A percentile compares a stretch with the other conserved stretches of the same genome.
These are phyloP conservation scores for Coniosporium apollinis DNA, from an alignment of 495 filamentous ascomycete genomes.

Conservation along the genomic window DNA sequence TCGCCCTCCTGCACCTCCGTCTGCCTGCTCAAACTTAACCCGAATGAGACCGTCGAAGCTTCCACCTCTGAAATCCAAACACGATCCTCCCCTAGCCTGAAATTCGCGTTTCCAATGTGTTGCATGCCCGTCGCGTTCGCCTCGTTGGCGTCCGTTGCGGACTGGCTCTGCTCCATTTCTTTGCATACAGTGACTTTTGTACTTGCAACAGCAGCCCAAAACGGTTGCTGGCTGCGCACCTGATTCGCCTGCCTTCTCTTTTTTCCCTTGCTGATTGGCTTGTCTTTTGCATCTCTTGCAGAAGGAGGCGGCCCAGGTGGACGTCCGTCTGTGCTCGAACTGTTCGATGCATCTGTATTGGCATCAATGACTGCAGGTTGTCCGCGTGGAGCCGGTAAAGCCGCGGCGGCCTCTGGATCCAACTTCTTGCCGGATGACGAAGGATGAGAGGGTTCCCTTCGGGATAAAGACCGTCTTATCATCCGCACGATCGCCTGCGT, in stretches of 20 bases:
- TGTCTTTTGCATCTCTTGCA: constrained; percentile 36
- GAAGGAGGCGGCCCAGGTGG: constrained; percentile 31
- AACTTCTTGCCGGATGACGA: constrained; percentile 16
- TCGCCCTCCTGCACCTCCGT: constrained; percentile 6
- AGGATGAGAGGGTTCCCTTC: constrained; percentile 7
- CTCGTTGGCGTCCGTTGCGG: constrained; percentile 53
- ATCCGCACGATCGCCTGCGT: constrained; percentile 53
- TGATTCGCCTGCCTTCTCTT: constrained; percentile 76
- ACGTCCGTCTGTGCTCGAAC: constrained; percentile 32
- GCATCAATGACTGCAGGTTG: constrained; percentile 14
- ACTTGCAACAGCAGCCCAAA: constrained; percentile 87
- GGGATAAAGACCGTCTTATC: constrained; percentile 17
- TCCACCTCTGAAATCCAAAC: constrained; percentile 81
- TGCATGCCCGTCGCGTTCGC: constrained; percentile 60
- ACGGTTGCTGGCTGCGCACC: constrained; percentile 74
- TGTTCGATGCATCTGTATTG: constrained; percentile 30
- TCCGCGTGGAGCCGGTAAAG: constrained; percentile 6
- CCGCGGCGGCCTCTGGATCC: constrained; percentile 21
- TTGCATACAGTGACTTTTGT: constrained; percentile 88
- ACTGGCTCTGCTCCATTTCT: constrained; percentile 76
- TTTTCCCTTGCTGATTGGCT: constrained; percentile 52
- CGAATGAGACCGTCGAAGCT: constrained; percentile 67
- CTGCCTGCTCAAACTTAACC: constrained; percentile 12
- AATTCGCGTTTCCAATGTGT: constrained; percentile 65
- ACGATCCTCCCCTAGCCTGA: constrained; percentile 51